A percentile compares a stretch with the other conserved stretches of the same genome.
These are phyloP conservation scores for Hanseniaspora lindneri DNA, from an alignment of 805 yeast species.

Conservation along the genomic window DNA sequence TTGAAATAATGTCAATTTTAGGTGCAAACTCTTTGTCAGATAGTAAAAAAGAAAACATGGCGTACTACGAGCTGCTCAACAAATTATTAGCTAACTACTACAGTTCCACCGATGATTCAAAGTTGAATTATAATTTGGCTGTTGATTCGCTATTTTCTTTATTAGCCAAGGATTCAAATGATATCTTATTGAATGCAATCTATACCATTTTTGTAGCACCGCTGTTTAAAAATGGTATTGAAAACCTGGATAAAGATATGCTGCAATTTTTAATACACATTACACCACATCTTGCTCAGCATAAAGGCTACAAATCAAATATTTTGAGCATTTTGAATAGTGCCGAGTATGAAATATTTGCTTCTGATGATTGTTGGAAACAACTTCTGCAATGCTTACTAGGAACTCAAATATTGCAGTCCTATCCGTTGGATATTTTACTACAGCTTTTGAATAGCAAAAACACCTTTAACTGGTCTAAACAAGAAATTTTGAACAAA, in stretches of 20 bases:
- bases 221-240: background rate
- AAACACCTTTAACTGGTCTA: slow-evolving; percentile 12
- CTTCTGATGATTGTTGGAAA: background rate
- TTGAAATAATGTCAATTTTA: background rate
- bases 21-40: background rate
- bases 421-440: background rate
- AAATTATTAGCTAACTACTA: background rate
- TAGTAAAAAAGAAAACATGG: background rate
- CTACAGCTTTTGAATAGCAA: slow-evolving; percentile 1
- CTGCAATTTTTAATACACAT: background rate
- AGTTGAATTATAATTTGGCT: background rate
- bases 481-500: slow-evolving; percentile 3
- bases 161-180: slow-evolving; percentile 6
- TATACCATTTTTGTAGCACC: background rate
- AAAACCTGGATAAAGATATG: background rate
- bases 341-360: slow-evolving; percentile 1
- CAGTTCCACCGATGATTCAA: background rate
- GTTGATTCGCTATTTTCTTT: background rate
- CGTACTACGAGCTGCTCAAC: background rate
- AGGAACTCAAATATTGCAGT: background rate
- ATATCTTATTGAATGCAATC: background rate
- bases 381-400: background rate
- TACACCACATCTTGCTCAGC: background rate
- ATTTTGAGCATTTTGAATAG: background rate
- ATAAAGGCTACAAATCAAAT: background rate